Base-by-base conservation (phyloP, 106 monocot genomes). In the Triglochin maritima region DNA sequence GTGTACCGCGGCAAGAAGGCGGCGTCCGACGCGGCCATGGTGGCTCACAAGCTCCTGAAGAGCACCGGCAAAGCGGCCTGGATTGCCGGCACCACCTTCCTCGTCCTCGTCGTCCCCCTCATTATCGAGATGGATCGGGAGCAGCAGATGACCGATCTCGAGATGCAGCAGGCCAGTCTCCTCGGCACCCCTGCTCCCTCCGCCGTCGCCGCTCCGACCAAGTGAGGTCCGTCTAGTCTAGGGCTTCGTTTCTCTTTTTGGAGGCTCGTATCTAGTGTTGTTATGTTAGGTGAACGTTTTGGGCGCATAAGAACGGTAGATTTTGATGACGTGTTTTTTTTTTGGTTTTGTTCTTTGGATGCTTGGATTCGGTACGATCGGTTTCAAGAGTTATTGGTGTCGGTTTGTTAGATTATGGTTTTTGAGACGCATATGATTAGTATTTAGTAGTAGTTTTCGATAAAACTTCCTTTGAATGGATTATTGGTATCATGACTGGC, bases 121-220 rank as follows among this genome's bases (percentile, higher is more conserved):
- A 85, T 92, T 50, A 79, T 88, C 60, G 88, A 79, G 81, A 87
- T 85, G 92, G 87, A 88, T 51, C 82, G 83, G 7, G 92, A 92
- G 64, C 83, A 88, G 56, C 85, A 92, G 85, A 13, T 87, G 76
- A 80, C 65, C 65, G 87, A 85, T 56, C 73, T 83, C 57, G 87
- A 92, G 82, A 15, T 83, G 52, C 85, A 92, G 81, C 87, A 87
- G 80, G 87, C 85, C 56, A 85, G 74, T 76, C 70, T 92, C 60
- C 83, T 92, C 17, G 92, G 92, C 10, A 72, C 78, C 0, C 79
- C 81, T 3, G 65, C 80, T 6, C 71, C 83, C 5, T 47, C 80
- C 17, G 49, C 51, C 17, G 44, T 72, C 41, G 49, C 75, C 17
- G 70, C 69, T 6, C 57, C 74, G 2, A 44, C 65, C 42, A 75